phyloP scores from a whole-genome alignment of 139 green algal species.

The Coelastrella sp. region DNA sequence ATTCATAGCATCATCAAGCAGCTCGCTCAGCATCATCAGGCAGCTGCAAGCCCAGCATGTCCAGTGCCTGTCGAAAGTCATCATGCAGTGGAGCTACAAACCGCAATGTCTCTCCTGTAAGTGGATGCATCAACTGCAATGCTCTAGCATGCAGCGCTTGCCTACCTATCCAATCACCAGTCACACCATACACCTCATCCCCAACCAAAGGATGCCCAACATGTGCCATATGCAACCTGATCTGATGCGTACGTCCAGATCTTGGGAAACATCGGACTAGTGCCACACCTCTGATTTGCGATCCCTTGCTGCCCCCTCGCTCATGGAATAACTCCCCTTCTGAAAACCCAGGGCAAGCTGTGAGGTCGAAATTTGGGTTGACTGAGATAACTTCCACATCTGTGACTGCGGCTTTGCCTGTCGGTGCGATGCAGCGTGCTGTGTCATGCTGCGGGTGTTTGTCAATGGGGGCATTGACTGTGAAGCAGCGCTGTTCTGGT shows the following conservation, averaged over 20 bases:
- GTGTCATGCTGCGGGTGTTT: slow-evolving; percentile 53
- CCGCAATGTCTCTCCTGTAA: slow-evolving; percentile 51
- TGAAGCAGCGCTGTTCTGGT: slow-evolving; percentile 49
- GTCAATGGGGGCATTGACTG: slow-evolving; percentile 74
- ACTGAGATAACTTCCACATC: slow-evolving; percentile 60
- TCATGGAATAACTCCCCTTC: slow-evolving; percentile 39
- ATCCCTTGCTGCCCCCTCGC: background rate
- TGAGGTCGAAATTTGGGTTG: slow-evolving; percentile 7
- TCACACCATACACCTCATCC: slow-evolving; percentile 79
- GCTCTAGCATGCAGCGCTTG: slow-evolving; percentile 75
- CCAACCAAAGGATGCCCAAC: slow-evolving; percentile 77
- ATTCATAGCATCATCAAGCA: too few relatives aligned
- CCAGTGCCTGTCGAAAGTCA: slow-evolving; percentile 64
- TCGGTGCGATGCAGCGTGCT: slow-evolving; percentile 2
- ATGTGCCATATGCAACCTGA: slow-evolving; percentile 78
- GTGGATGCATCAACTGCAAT: slow-evolving; percentile 62
- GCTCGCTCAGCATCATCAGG: too few relatives aligned
- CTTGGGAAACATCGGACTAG: slow-evolving; percentile 67
- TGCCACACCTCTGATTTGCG: slow-evolving; percentile 18
- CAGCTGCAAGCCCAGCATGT: slow-evolving; percentile 51
- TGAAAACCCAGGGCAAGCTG: background rate
- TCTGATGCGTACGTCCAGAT: slow-evolving; percentile 83
- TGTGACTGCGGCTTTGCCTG: slow-evolving; percentile 67
- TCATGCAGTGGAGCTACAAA: slow-evolving; percentile 70
- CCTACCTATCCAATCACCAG: slow-evolving; percentile 70